Evolutionary conservation across 768 basidiomycete species (phyloP), one percentile per base, ranked within the genome.

Genomic region (Boletellus ananiceps): DNA sequence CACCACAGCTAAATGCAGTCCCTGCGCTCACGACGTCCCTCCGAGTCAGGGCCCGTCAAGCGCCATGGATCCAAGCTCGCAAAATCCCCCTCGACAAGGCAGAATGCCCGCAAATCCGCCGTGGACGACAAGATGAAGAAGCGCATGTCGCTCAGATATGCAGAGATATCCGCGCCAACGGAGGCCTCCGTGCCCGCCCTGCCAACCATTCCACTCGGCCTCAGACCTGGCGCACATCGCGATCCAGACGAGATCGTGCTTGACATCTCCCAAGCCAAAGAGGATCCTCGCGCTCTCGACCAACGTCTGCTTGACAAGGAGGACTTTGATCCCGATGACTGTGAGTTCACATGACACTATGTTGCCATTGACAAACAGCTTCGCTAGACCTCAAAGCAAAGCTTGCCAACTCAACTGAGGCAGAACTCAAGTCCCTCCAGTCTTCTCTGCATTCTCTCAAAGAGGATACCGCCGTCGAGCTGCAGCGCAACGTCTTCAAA

Each of bases 91-190:
- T 51, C 67, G 4, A 53, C 44, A 8, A 58, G 73, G 57, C 66
- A 75, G 54, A 76, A 77, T 63, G 68, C 68, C 5, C 74, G 76
- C 63, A 83, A 63, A 18, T 69, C 69, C 8, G 51, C 67, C 48
- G 77, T 84, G 51, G 78, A 93, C 66, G 94, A 94, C 77, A 92
- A 88, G 73, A 93, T 96, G 69, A 93, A 92, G 79, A 92, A 92
- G 70, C 87, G 94, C 62, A 86, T 96, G 84, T 93, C 93, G 14
- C 88, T 86, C 79, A 84, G 93, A 65, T 96, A 89, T 79, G 90
- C 87, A 34, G 88, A 89, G 57, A 86, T 90, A 47, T 86, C 86
- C 1, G 72, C 77, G n/a, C 87, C 86, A 6, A 83, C 81, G 2
- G 77, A 80, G 42, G 63, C 67, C 8, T 67, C 64, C 36, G 63